phyloP scores from a whole-genome alignment of 805 yeast genomes.

The Metschnikowia kunwiensis region DNA sequence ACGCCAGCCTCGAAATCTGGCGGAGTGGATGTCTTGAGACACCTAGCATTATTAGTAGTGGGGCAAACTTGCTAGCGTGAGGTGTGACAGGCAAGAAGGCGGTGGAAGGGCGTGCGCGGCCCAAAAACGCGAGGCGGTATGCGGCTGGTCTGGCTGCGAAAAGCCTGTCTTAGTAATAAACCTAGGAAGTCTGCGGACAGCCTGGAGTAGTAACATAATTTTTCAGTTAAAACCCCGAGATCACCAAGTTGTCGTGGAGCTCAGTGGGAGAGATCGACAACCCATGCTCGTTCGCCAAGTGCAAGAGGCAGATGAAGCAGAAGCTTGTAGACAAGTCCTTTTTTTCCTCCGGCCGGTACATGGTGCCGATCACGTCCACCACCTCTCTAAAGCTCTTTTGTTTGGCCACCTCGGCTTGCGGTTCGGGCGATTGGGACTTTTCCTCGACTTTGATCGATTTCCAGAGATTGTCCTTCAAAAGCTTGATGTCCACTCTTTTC shows the following conservation, averaged over 20 bases:
- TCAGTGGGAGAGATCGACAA: conserved; percentile 51
- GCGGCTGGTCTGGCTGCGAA: neutral
- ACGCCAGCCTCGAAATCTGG: conserved; percentile 3
- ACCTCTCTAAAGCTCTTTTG: conserved; percentile 42
- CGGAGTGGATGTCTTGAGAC: conserved; percentile 9
- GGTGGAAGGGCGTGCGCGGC: conserved; percentile 17
- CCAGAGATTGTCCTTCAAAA: conserved; percentile 77
- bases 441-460: conserved; percentile 38
- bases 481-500: conserved; percentile 73
- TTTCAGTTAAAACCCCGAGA: conserved; percentile 18
- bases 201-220: too few species aligned
- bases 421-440: conserved; percentile 6
- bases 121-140: conserved; percentile 7
- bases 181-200: too few species aligned
- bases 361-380: conserved; percentile 45
- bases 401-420: conserved; percentile 22
- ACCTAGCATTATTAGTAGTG: conserved; percentile 5
- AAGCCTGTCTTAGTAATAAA: neutral
- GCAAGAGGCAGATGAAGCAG: conserved; percentile 78
- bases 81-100: conserved; percentile 4
- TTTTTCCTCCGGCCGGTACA: conserved; percentile 54
- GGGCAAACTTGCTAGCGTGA: conserved; percentile 1
- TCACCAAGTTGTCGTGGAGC: conserved; percentile 36
- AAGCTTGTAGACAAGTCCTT: conserved; percentile 79
- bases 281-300: conserved; percentile 84